Evolutionary conservation across 495 filamentous ascomycete genomes (phyloP), one percentile per base, ranked within the genome.

Genomic region (Penicillium nucicola): DNA sequence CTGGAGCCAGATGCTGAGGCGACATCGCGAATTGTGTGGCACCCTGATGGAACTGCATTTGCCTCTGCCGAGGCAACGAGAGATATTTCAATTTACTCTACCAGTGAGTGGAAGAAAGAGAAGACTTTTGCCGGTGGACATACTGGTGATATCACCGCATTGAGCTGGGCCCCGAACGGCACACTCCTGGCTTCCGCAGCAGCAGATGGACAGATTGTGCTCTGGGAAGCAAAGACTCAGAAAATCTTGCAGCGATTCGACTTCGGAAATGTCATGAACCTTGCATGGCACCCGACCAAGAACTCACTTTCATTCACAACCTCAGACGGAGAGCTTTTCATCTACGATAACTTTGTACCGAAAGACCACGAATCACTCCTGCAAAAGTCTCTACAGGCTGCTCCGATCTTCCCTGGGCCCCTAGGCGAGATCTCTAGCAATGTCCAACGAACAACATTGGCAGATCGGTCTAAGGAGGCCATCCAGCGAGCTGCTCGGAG

Each of bases 121-220:
- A 80, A 87, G 55, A 61, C 67, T 0, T 97, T 97, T 59, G 61
- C 81, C 6, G 81, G 81, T 19, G 90, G 88, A 1, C 95, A 97
- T 57, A 85, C 80, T 20, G 88, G 86, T 18, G 88, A 95, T 57
- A 84, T 98, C 52, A 96, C 90, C 0, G 85, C 92, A 11, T 71
- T 92, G 14, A 83, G 84, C 35, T 98, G 93, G 93, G 93, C 92
- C 12, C 91, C 91, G 2, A 98, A 97, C 67, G 93, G 93, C 15
- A 87, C 90, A 0, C 74, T 97, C 36, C 76, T 98, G 5, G 88
- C 82, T 17, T 89, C 87, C 6, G 88, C 95, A 13, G 88, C 80
- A 23, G 84, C 85, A 39, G 93, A 97, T 70, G 84, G 86, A 36
- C 88, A 85, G 59, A 76, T 97, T 19, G 54, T 93, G 20, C 72